Conservation (phyloP, 495 filamentous ascomycete genomes). For the Penicillium egyptiacum region DNA sequence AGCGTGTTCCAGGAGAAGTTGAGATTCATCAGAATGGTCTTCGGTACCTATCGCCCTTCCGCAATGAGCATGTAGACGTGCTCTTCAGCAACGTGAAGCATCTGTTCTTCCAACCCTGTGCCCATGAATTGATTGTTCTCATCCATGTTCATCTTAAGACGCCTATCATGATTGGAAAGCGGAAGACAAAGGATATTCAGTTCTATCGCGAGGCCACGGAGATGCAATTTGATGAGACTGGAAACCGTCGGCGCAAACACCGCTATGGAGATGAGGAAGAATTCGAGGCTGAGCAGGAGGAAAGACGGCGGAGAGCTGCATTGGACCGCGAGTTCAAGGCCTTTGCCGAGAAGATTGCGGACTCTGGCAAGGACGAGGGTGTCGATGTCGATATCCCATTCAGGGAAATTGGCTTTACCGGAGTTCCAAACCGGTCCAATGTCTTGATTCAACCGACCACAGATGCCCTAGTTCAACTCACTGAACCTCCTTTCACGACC, state of each 20-base stretch:
- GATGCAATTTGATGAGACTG: slow-evolving; percentile 98
- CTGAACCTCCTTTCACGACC: slow-evolving; percentile 94
- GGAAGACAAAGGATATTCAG: slow-evolving; percentile 97
- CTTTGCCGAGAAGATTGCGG: slow-evolving; percentile 96
- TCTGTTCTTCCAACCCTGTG: slow-evolving; percentile 96
- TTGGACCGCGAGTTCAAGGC: slow-evolving; percentile 94
- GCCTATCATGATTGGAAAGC: slow-evolving; percentile 97
- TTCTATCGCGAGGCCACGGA: slow-evolving; percentile 98
- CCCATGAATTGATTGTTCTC: slow-evolving; percentile 93
- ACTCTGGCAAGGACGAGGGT: slow-evolving; percentile 79
- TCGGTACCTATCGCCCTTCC: slow-evolving; percentile 85
- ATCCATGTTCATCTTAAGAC: slow-evolving; percentile 98
- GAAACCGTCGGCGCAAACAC: slow-evolving; percentile 95
- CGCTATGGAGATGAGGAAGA: slow-evolving; percentile 99
- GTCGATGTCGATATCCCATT: slow-evolving; percentile 95
- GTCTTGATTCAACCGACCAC: slow-evolving; percentile 95
- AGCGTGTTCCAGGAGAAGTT: slow-evolving; percentile 90
- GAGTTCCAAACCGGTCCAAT: slow-evolving; percentile 92
- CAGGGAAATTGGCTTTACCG: slow-evolving; percentile 93
- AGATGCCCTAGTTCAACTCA: slow-evolving; percentile 96
- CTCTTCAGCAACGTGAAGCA: slow-evolving; percentile 99
- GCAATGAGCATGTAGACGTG: slow-evolving; percentile 83
- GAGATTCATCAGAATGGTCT: slow-evolving; percentile 99
- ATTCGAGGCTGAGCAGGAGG: slow-evolving; percentile 97
- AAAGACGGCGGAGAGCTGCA: slow-evolving; percentile 82